Percentiles rank a stretch among this genome's conserved stretches.
Conservation (phyloP, 495 filamentous ascomycete species). For the Achaetomiella virescens region DNA sequence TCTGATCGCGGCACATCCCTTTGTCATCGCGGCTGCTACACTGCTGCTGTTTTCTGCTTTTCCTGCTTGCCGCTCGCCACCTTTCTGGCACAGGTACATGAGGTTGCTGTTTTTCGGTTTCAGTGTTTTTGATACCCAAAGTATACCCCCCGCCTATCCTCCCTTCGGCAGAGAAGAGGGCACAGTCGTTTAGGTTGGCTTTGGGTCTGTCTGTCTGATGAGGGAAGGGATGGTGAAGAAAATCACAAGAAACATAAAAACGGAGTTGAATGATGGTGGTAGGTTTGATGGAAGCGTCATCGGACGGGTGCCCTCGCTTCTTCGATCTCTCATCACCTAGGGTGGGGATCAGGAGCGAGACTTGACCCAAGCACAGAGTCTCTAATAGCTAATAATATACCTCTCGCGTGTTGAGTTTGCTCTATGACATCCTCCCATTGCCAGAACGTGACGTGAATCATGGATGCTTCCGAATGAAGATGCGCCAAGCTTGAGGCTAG, state of each 20-base stretch:
- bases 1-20: too few relatives aligned
- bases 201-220: conserved; percentile 14
- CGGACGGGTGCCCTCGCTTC: conserved; percentile 2
- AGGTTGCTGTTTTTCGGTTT: conserved; percentile 1
- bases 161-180: conserved; percentile 1
- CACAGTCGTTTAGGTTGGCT: conserved; percentile 16
- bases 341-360: conserved; percentile 7
- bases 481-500: too few relatives aligned
- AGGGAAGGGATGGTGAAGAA: conserved; percentile 9
- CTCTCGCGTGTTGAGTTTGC: conserved; percentile 31
- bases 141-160: conserved; percentile 24
- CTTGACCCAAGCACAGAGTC: conserved; percentile 11
- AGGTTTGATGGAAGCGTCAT: conserved; percentile 3
- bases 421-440: background rate
- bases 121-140: conserved; percentile 33
- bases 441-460: too few relatives aligned
- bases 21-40: background rate
- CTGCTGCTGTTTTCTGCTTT: conserved; percentile 10
- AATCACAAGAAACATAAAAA: conserved; percentile 1
- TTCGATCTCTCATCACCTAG: conserved; percentile 10
- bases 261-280: background rate
- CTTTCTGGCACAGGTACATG: background rate
- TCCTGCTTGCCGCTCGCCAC: background rate
- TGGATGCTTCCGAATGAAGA: too few relatives aligned
- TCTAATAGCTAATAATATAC: conserved; percentile 34